Conservation (phyloP, 257 asterid genomes). For the Jaltomata sinuosa region DNA sequence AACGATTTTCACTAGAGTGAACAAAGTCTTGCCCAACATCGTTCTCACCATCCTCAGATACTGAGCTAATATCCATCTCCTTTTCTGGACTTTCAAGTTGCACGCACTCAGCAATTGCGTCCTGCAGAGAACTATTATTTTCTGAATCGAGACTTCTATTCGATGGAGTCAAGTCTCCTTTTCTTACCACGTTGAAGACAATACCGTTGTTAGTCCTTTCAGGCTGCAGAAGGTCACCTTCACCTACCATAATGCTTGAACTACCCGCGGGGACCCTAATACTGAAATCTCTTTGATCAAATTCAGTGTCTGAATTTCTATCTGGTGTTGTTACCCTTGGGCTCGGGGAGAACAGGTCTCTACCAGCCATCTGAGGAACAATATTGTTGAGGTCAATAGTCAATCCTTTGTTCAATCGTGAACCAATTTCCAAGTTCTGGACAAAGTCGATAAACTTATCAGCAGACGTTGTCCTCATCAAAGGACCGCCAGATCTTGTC, state of each 20-base stretch:
- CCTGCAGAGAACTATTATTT: constrained; percentile 20
- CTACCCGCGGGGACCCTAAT: constrained; percentile 6
- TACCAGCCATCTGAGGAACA: constrained; percentile 1
- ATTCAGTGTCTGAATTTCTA: constrained; percentile 30
- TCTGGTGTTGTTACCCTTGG: constrained; percentile 33
- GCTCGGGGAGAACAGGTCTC: constrained; percentile 21
- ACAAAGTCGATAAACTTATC: constrained; percentile 57
- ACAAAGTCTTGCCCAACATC: constrained; percentile 10
- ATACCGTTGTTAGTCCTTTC: constrained; percentile 54
- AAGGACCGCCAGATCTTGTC: constrained; percentile 79
- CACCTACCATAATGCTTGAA: constrained; percentile 52
- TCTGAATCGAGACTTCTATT: constrained; percentile 40
- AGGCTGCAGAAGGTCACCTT: constrained; percentile 66
- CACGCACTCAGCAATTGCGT: constrained; percentile 44
- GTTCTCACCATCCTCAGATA: constrained; percentile 36
- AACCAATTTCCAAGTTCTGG: constrained; percentile 40
- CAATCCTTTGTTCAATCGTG: constrained; percentile 15
- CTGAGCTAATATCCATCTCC: constrained; percentile 49
- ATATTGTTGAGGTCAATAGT: constrained; percentile 10
- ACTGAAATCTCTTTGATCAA: constrained; percentile 27
- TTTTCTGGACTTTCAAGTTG: constrained; percentile 48
- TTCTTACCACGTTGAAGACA: constrained; percentile 62
- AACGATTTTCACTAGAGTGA: background rate
- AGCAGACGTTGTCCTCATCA: constrained; percentile 78
- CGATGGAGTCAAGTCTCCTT: constrained; percentile 50